Percentiles rank a stretch among this genome's conserved stretches.
Conservation (phyloP, 768 basidiomycete genomes). For the Xerocomellus dryophilus region DNA sequence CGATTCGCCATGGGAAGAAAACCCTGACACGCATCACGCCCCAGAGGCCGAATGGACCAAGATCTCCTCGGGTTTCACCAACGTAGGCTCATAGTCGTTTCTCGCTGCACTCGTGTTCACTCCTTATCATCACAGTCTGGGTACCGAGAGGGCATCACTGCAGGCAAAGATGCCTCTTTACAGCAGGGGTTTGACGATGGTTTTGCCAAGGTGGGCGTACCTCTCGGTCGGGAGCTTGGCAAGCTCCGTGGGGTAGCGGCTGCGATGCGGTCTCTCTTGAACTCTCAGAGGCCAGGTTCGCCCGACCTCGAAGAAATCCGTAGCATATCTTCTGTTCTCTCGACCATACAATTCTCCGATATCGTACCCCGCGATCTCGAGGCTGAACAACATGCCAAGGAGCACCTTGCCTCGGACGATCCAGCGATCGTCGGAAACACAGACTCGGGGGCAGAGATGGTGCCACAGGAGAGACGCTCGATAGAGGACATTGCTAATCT, state of each 20-base stretch:
- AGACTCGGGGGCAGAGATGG: constrained; percentile 30
- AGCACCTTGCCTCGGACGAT: constrained; percentile 42
- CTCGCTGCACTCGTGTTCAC: background rate
- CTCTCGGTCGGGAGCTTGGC: constrained; percentile 76
- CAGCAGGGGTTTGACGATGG: constrained; percentile 91
- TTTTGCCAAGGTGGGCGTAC: constrained; percentile 68
- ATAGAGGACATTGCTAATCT: constrained; percentile 41
- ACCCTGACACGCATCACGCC: constrained; percentile 31
- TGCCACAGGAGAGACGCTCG: constrained; percentile 29
- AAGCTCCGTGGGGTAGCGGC: constrained; percentile 68
- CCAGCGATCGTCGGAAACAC: constrained; percentile 32
- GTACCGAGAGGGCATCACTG: constrained; percentile 94
- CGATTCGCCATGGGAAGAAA: constrained; percentile 63
- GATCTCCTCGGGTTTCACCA: constrained; percentile 67
- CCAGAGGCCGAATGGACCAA: constrained; percentile 64
- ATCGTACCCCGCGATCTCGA: constrained; percentile 74
- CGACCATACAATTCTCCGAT: constrained; percentile 61
- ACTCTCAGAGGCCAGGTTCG: constrained; percentile 24
- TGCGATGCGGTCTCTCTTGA: constrained; percentile 58
- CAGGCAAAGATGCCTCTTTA: constrained; percentile 82
- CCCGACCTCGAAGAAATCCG: constrained; percentile 42
- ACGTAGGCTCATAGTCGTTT: constrained; percentile 42
- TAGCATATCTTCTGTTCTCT: constrained; percentile 54
- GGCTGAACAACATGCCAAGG: constrained; percentile 71
- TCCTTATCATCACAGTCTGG: constrained; percentile 56